Percentiles rank a stretch among this genome's conserved stretches.
Evolutionary conservation across 164 flowering plant species (phyloP).

Genomic region (Echeveria elegans): DNA sequence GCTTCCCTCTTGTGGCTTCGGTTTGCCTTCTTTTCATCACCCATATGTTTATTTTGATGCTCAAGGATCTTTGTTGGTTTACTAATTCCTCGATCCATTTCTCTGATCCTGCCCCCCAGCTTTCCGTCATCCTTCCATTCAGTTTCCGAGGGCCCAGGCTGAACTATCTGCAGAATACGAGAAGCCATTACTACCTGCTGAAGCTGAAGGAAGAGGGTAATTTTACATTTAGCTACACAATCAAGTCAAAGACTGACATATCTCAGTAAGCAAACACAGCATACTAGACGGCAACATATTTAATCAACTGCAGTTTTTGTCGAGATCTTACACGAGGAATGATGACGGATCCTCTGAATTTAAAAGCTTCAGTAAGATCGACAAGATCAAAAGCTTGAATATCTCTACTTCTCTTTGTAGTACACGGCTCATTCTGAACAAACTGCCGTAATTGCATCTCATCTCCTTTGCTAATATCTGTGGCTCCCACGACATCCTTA

Average conservation of each 20-base stretch:
- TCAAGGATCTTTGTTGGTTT: too few species aligned
- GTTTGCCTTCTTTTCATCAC: neutral
- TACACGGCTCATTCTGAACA: conserved; percentile 14
- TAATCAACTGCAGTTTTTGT: conserved; percentile 4
- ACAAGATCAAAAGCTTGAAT: conserved; percentile 33
- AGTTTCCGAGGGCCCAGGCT: neutral
- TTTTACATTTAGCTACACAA: too few species aligned
- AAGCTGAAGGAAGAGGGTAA: neutral
- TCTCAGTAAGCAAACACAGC: neutral
- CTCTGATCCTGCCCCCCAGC: neutral
- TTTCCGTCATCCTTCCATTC: neutral
- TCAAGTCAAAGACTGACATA: neutral
- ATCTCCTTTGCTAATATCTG: conserved; percentile 42
- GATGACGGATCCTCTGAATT: conserved; percentile 26
- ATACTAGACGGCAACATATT: neutral
- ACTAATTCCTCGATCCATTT: neutral
- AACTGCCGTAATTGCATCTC: conserved; percentile 45
- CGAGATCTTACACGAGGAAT: conserved; percentile 26
- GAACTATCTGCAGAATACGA: neutral
- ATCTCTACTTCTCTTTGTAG: conserved; percentile 17
- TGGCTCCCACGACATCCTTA: conserved; percentile 43
- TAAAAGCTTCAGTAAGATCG: conserved; percentile 39
- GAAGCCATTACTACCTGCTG: neutral
- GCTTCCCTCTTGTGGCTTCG: neutral
- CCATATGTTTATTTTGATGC: too few species aligned